Evolutionary conservation across 805 yeast genomes (phyloP), one percentile per base, ranked within the genome.

Genomic region (Sugiyamaella lignohabitans): DNA sequence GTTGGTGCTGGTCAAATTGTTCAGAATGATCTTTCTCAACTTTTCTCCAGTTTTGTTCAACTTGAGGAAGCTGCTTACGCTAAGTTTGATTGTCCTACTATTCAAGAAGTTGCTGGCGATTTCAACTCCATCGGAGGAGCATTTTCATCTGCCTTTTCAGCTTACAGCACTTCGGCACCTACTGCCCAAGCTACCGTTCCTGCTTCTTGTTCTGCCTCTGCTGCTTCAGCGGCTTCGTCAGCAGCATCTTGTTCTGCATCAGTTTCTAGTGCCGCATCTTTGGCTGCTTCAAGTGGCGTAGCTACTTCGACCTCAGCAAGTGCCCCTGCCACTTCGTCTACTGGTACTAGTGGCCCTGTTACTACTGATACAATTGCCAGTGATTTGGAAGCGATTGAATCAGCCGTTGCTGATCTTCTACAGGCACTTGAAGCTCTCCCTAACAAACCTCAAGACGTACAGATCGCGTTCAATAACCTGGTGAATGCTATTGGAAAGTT

Each of bases 1-100:
- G 60, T 51, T 20, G 56, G 57, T 5, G 58, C 54, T 23, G 41
- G 20, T 30, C 2, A 43, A 20, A 53, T 59, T 41, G 62, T 57
- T 43, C 27, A 42, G 37, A 40, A 46, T 20, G 62, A 59, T 49
- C 44, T 61, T 41, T 43, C 48, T 46, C 30, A 44, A 20, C 49
- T 60, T 29, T 50, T 42, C 32, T 42, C 34, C 32, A 54, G 55
- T 34, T 46, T 61, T 38, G 51, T 34, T 32, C 50, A 35, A 40
- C 47, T 59, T 34, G 59, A 50, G 34, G 17, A 42, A 37, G 41
- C 40, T 38, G 42, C 53, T 18, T 50, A 52, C 49, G 36, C 16
- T 18, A 48, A 57, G 42, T 38, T 49, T 30, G 45, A 50, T 40
- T 55, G 56, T 24, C 47, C 51, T 23, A 39, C 29, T 22, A 21